Conservation (phyloP, 495 filamentous ascomycete genomes). For the Coniosporium apollinis region DNA sequence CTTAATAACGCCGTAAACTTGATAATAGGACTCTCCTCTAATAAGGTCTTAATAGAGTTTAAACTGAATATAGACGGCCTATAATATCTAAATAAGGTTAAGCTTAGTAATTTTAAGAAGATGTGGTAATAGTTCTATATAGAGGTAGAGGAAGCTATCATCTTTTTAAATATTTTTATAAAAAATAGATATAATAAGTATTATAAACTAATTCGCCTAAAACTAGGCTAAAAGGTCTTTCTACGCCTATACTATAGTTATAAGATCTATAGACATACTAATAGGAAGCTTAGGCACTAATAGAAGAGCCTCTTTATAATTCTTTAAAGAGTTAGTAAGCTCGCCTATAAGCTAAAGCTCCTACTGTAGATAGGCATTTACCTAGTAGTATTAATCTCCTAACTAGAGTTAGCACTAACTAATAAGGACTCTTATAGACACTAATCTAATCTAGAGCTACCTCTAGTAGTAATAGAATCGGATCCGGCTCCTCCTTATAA, state of each 20-base stretch:
- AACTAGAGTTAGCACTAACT: conserved; percentile 2
- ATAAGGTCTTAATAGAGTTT: neutral
- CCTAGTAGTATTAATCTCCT: neutral
- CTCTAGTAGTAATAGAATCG: no score
- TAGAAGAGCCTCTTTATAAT: neutral
- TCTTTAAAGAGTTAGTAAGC: neutral
- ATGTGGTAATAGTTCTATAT: neutral
- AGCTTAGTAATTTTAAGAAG: neutral
- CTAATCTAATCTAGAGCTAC: no score
- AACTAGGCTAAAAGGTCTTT: neutral
- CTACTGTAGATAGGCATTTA: neutral
- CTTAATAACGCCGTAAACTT: conserved; percentile 1
- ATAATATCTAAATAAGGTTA: neutral
- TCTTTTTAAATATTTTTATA: neutral
- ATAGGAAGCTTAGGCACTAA: conserved; percentile 1
- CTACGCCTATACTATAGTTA: conserved; percentile 2
- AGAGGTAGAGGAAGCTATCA: neutral
- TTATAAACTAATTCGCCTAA: conserved; percentile 1
- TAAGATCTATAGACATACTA: neutral
- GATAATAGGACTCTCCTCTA: neutral
- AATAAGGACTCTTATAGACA: no score
- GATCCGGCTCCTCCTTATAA: no score
- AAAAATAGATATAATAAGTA: conserved; percentile 1
- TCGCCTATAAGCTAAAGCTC: conserved; percentile 1
- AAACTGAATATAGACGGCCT: neutral